phyloP scores from a whole-genome alignment of 768 basidiomycete species.

The Jaapia argillacea region DNA sequence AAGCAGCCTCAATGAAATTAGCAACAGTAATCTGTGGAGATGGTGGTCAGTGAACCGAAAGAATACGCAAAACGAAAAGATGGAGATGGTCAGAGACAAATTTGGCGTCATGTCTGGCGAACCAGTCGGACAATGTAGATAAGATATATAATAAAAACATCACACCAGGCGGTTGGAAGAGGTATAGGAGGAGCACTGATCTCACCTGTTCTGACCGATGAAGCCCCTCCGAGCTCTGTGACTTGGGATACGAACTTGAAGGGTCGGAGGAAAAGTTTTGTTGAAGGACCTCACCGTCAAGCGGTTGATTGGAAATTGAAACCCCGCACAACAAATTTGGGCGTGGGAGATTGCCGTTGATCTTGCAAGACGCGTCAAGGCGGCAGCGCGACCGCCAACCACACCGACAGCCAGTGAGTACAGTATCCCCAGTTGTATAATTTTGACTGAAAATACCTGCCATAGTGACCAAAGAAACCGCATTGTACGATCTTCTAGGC shows the following conservation, averaged over 20 bases:
- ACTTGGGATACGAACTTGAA: too few relatives aligned
- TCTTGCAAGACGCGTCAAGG: background rate
- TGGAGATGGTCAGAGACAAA: background rate
- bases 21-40: background rate
- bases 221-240: too few relatives aligned
- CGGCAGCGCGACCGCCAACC: too few relatives aligned
- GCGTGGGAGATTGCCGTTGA: background rate
- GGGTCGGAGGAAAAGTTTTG: too few relatives aligned
- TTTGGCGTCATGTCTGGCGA: conserved; percentile 35
- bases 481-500: conserved; percentile 80
- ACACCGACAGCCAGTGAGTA: too few relatives aligned
- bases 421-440: too few relatives aligned
- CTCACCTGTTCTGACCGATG: background rate
- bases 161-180: conserved; percentile 2
- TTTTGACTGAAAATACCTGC: background rate
- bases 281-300: background rate
- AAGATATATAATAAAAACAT: conserved; percentile 36
- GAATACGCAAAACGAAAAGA: background rate
- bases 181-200: background rate
- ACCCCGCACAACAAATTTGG: background rate
- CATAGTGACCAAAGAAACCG: conserved; percentile 66
- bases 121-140: conserved; percentile 91
- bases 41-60: background rate
- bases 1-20: too few relatives aligned
- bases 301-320: background rate